Evolutionary conservation across 1,284 basidiomycete genomes (phyloP).

Genomic region (Pseudozyma sp.): DNA sequence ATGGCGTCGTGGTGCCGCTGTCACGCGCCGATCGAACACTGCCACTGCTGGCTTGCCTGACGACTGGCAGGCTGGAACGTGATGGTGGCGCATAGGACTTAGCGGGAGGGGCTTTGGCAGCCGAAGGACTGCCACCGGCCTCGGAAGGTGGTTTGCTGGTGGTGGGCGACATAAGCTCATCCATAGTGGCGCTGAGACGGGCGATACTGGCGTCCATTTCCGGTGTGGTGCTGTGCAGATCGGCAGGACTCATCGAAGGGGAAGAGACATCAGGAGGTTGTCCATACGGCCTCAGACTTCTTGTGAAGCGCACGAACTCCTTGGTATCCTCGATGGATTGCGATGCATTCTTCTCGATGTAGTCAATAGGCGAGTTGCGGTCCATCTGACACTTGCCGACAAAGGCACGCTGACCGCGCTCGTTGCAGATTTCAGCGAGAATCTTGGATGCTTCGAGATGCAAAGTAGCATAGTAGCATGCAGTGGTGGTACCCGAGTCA

Average conservation of each 20-base stretch:
- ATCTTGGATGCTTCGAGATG: constrained; percentile 84
- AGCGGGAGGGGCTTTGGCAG: constrained; percentile 25
- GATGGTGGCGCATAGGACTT: constrained; percentile 16
- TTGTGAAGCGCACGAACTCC: constrained; percentile 57
- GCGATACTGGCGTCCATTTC: constrained; percentile 63
- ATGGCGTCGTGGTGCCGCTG: constrained; percentile 45
- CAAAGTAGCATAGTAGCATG: constrained; percentile 88
- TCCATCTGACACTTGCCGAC: constrained; percentile 96
- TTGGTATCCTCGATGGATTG: constrained; percentile 62
- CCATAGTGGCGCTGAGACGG: constrained; percentile 56
- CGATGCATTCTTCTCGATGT: constrained; percentile 74
- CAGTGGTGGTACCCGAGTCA: constrained; percentile 80
- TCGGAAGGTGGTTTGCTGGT: constrained; percentile 44
- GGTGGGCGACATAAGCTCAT: constrained; percentile 54
- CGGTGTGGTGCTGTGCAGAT: constrained; percentile 34
- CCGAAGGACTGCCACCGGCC: constrained; percentile 36
- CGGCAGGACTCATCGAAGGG: constrained; percentile 47
- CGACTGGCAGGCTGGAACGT: constrained; percentile 15
- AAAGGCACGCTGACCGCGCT: constrained; percentile 84
- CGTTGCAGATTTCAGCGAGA: constrained; percentile 81
- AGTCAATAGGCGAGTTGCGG: constrained; percentile 78
- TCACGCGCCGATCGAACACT: constrained; percentile 41
- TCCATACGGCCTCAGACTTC: constrained; percentile 41
- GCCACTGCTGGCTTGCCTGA: constrained; percentile 38
- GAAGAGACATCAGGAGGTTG: constrained; percentile 49